Evolutionary conservation across 805 yeast species (phyloP).

Genomic region (Ogataea dorogensis): DNA sequence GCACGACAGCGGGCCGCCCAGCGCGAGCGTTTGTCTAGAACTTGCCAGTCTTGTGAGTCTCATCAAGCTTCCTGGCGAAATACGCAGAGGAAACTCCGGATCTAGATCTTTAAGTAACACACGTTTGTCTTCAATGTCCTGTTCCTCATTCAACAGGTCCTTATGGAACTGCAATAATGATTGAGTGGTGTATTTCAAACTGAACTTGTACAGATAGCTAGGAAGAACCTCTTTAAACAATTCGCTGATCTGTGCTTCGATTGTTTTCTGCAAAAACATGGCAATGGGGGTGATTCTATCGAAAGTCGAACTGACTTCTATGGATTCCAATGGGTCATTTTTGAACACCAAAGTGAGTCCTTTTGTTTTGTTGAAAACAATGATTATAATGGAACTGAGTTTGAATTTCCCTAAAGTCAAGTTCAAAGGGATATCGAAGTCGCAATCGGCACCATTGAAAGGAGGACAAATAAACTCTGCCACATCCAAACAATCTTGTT

Average conservation of each 20-base stretch:
- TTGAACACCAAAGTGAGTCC: conserved; percentile 85
- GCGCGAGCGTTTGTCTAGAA: conserved; percentile 77
- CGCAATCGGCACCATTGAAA: conserved; percentile 61
- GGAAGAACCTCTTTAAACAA: conserved; percentile 84
- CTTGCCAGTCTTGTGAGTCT: conserved; percentile 66
- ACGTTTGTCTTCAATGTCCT: conserved; percentile 36
- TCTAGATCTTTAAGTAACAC: conserved; percentile 48
- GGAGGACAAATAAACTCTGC: conserved; percentile 60
- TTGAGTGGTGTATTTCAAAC: conserved; percentile 58
- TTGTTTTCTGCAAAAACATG: conserved; percentile 76
- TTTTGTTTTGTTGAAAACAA: conserved; percentile 76
- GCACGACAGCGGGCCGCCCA: conserved; percentile 42
- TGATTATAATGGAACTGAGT: conserved; percentile 77
- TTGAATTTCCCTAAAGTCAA: conserved; percentile 69
- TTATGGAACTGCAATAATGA: conserved; percentile 37
- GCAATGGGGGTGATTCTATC: conserved; percentile 83
- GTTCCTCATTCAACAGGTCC: conserved; percentile 33
- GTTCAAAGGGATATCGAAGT: conserved; percentile 76
- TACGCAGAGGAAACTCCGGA: conserved; percentile 53
- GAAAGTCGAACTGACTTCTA: conserved; percentile 82
- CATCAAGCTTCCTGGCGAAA: conserved; percentile 65
- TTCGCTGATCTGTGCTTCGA: conserved; percentile 76
- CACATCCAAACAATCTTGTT: conserved; percentile 31
- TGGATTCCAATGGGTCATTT: conserved; percentile 83
- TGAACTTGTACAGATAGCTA: conserved; percentile 70